Evolutionary conservation across 345 rosid genomes (phyloP).

Genomic region (Gossypium anomalum): DNA sequence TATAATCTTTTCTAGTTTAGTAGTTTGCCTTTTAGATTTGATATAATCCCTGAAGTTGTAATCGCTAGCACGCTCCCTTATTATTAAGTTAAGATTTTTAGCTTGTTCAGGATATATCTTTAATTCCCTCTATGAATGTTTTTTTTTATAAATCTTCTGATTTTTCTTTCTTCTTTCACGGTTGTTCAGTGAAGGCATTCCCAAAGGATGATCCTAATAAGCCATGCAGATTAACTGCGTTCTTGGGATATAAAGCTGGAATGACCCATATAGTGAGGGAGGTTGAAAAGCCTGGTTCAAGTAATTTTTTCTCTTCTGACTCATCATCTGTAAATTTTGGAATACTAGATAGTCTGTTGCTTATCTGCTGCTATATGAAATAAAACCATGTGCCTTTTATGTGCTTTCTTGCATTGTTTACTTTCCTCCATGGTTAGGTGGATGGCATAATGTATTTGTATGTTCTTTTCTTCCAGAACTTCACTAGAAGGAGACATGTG

Average conservation of each 20-base stretch:
- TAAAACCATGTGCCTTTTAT: neutral
- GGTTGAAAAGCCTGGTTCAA: constrained; percentile 94
- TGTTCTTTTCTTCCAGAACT: constrained; percentile 44
- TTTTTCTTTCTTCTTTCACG: neutral
- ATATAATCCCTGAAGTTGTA: neutral
- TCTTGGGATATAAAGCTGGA: constrained; percentile 90
- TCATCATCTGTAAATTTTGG: neutral
- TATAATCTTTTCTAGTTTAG: neutral
- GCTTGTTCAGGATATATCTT: too few species aligned
- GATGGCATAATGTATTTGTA: neutral
- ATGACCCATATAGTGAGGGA: constrained; percentile 97
- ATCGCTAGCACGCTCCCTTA: neutral
- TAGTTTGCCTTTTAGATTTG: neutral
- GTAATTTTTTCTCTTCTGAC: constrained; percentile 18
- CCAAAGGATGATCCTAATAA: constrained; percentile 76
- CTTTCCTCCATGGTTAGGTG: neutral
- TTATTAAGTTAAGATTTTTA: neutral
- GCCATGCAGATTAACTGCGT: constrained; percentile 75
- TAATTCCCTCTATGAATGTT: neutral
- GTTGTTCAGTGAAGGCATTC: constrained; percentile 77
- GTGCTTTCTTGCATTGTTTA: neutral
- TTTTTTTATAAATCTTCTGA: neutral
- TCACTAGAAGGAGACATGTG: constrained; percentile 95
- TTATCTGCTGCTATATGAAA: neutral
- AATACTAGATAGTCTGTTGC: neutral